Base-by-base conservation (phyloP, 768 basidiomycete genomes). In the Panaeolus cyanescens region DNA sequence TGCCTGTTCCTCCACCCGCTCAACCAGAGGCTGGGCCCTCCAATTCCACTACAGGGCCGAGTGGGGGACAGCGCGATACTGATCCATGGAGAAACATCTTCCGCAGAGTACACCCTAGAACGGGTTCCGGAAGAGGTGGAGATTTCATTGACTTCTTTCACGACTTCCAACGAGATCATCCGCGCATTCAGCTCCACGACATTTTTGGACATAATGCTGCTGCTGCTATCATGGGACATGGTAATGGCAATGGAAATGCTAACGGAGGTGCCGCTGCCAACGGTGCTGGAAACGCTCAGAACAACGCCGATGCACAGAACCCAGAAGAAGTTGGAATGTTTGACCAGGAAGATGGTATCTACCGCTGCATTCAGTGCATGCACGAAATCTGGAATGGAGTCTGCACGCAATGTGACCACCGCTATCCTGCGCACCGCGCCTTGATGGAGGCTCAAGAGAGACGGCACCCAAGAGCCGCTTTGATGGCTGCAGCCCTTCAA, bases 281-380 rank as follows among this genome's bases (percentile, higher is more conserved):
- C 37, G 58, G 59, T 59, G 42, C 62, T 62, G 7, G 62, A 66
- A 9, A 67, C 62, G 33, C 67, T 64, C 54, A 69, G 60, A 56
- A 63, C 59, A 65, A 67, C 9, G 65, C 56, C 58, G 67, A 71
- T 58, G 66, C 68, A 5, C 64, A 59, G 55, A 67, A 71, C 66
- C 74, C 66, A 58, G 80, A 79, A 39, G 75, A 80, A 28, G 74
- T 87, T 65, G 90, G 91, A 0, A 84, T 89, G 77, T 82, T 83
- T 32, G 92, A 93, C 67, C 78, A 77, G 8, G 90, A 92, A 64
- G 92, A 93, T 61, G 90, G 87, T 1, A 80, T 93, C n/a, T 88
- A 85, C 67, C 82, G 92, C 17, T 94, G 92, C 70, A 67, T 85
- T 15, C 86, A 87, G 40, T 93, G 91, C 64, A 82, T 87, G 79